Evolutionary conservation across 805 yeast genomes (phyloP), one percentile per base, ranked within the genome.

Genomic region (Pichia deserticola): DNA sequence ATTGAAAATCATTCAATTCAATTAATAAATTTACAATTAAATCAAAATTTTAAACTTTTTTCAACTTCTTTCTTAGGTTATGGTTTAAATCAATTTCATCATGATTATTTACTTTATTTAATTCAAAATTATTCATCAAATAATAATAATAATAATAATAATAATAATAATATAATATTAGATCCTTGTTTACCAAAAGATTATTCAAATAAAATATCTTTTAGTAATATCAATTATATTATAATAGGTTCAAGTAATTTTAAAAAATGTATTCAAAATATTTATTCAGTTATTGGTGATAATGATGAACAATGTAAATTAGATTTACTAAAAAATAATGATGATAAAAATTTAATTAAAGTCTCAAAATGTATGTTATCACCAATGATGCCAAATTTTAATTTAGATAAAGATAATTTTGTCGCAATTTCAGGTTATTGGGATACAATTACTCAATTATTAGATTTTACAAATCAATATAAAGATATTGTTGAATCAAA

Each of bases 391-490:
- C 87, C 42, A 4, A n/a, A 45, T 10, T 27, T 45, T 63, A 81
- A 77, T 54, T 79, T 81, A 57, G 76, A 76, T 44, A 66, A 75
- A 35, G 75, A 78, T 54, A 76, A 74, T 50, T 82, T 82, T 50
- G 68, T 79, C 39, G 88, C 86, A 0, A 83, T 82, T 8, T 79
- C 84, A 52, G 86, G 85, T 5, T 81, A 81, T 59, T 81, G 84
- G 81, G 81, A 81, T 56, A 76, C 82, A 5, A 68, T 81, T 38
- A 72, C 74, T n/a, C 69, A 71, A 44, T 64, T 79, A 37, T 58
- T 77, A 36, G 63, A 69, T 10, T 65, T 69, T 15, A 57, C 60
- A 10, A 45, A 49, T 15, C 60, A 65, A 37, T 29, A 29, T 13
- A 7, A 50, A 20, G 37, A 28, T 29, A 20, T 29, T 25, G n/a